Evolutionary conservation across 1,139 yeast genomes (phyloP), one percentile per base, ranked within the genome.

Genomic region (Meyerozyma sp.): DNA sequence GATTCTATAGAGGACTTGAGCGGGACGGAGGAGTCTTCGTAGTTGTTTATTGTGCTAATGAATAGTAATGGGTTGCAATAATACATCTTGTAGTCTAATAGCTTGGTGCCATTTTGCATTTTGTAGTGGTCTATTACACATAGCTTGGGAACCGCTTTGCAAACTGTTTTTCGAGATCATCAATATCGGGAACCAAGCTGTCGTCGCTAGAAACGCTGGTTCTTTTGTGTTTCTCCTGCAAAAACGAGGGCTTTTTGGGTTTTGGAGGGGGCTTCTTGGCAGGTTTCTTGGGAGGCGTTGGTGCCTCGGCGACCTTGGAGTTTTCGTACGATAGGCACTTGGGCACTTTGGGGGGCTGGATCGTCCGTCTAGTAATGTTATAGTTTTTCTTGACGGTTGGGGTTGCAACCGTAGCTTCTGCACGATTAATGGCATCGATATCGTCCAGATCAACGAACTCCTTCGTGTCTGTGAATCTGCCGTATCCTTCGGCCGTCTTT

Each of bases 401-500:
- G 8, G 9, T 13, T 9, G 26, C 3, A 18, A 11, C 14, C 14
- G 37, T 21, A 16, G 40, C 32, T 46, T 36, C 44, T 44, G 29
- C 46, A 42, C 43, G 49, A 47, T 72, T 72, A 20, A 72, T 72
- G 2, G 73, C 73, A 5, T 62, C 64, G 20, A 72, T 54, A 42
- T 72, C 77, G n/a, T 66, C 73, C 7, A 56, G 53, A 23, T 57
- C 70, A 13, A 30, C 6, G 10, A 3, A 30, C 23, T 58, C 58
- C 21, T 10, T 9, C n/a, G 52, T 54, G 43, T 78, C 85, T 1
- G 90, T 83, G 56, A 74, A 84, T 53, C 78, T 77, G 3, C 95
- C 95, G 57, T 87, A 87, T 0, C 95, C 95, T 13, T 67, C 63
- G 0, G 95, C 95, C 0, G 90, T 81, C 53, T 77, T 80, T 18